phyloP scores from a whole-genome alignment of 2,329 filamentous ascomycete species.

The Ceratocystis huliohia region DNA sequence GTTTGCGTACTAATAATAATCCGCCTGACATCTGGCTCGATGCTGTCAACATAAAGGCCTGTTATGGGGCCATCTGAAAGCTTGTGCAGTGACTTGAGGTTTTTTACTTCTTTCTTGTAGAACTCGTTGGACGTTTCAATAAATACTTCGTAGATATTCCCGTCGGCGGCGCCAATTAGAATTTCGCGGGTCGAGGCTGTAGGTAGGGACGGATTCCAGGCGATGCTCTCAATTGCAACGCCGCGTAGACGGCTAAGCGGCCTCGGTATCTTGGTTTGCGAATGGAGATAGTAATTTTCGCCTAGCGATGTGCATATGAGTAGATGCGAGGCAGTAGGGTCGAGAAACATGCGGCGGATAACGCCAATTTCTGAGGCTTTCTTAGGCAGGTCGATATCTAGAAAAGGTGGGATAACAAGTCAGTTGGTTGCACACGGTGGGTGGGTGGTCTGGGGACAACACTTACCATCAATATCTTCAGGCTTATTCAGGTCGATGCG shows the following conservation, averaged over 20 bases:
- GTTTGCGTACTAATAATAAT: slow-evolving; percentile 70
- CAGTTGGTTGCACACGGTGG: no score
- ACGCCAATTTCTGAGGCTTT: slow-evolving; percentile 81
- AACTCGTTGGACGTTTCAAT: slow-evolving; percentile 92
- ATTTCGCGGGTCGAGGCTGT: slow-evolving; percentile 94
- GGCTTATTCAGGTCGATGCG: slow-evolving; percentile 89
- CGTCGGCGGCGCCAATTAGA: slow-evolving; percentile 78
- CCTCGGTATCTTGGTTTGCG: slow-evolving; percentile 80
- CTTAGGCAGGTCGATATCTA: slow-evolving; percentile 94
- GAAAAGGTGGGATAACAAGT: background rate
- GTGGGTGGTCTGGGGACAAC: no score
- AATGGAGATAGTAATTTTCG: slow-evolving; percentile 97
- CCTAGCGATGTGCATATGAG: slow-evolving; percentile 81
- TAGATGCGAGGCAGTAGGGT: slow-evolving; percentile 89
- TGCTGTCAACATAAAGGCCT: slow-evolving; percentile 69
- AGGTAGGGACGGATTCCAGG: slow-evolving; percentile 87
- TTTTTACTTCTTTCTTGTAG: slow-evolving; percentile 89
- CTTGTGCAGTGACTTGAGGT: slow-evolving; percentile 71
- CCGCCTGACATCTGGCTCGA: slow-evolving; percentile 61
- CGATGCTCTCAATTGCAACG: slow-evolving; percentile 75
- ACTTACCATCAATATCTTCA: slow-evolving; percentile 79
- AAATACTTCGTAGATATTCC: slow-evolving; percentile 86
- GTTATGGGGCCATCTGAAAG: slow-evolving; percentile 71
- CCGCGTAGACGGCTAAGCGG: slow-evolving; percentile 70
- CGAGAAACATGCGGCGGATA: slow-evolving; percentile 92